Evolutionary conservation across 1,139 yeast species (phyloP).

Genomic region (Geotrichum klebahnii): DNA sequence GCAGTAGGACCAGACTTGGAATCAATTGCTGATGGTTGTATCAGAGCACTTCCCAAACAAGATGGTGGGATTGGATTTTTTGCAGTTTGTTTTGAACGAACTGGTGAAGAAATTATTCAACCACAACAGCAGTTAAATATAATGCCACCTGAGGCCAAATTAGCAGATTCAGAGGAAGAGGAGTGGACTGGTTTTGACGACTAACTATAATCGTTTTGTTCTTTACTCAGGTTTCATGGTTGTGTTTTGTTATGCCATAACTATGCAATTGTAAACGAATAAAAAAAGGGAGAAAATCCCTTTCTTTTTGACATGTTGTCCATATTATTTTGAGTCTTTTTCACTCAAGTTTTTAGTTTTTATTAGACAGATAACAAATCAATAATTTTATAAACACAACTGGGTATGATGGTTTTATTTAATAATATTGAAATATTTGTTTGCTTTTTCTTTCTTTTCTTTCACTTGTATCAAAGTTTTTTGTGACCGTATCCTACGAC

Average conservation of each 20-base stretch:
- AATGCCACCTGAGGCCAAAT: neutral
- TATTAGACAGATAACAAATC: no score
- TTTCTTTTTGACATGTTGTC: no score
- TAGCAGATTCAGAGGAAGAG: neutral
- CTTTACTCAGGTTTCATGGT: neutral
- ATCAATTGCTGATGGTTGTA: conserved; percentile 75
- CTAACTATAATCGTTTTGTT: neutral
- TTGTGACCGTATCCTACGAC: no score
- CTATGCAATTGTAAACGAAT: no score
- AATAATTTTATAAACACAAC: no score
- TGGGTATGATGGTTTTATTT: no score
- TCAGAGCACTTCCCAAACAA: conserved; percentile 74
- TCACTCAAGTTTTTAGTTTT: no score
- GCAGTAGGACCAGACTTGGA: conserved; percentile 34
- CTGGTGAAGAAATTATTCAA: neutral
- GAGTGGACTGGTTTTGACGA: conserved; percentile 15
- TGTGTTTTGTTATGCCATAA: neutral
- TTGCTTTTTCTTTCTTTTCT: no score
- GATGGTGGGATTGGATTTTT: conserved; percentile 98
- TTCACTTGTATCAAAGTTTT: no score
- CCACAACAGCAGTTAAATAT: neutral
- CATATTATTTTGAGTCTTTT: no score
- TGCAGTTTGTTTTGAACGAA: conserved; percentile 71
- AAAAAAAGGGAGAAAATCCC: no score
- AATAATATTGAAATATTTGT: no score